These are phyloP conservation scores for Osmanthus fragrans DNA, from an alignment of 257 asterid species.

Conservation along the genomic window DNA sequence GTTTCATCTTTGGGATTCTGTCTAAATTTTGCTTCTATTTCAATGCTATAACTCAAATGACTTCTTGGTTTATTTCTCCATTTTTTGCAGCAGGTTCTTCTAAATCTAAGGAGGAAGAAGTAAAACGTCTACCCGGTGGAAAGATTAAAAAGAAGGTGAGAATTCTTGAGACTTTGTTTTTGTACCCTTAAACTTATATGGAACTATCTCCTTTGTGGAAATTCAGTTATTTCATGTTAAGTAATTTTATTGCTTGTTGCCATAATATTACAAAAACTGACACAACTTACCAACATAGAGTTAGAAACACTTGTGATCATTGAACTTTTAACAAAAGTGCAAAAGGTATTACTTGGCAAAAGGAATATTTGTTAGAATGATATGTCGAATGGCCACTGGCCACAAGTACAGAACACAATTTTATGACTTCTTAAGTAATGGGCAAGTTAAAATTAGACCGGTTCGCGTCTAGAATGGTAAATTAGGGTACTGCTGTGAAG, in stretches of 20 bases:
- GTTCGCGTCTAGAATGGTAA: background rate
- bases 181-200: slow-evolving; percentile 11
- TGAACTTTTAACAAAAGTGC: background rate
- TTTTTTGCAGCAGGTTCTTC: slow-evolving; percentile 66
- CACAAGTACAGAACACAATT: background rate
- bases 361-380: background rate
- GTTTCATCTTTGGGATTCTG: background rate
- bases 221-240: background rate
- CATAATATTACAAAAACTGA: background rate
- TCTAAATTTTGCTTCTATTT: slow-evolving; percentile 12
- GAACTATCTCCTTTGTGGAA: slow-evolving; percentile 8
- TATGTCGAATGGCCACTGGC: background rate
- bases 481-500: background rate
- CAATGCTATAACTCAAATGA: slow-evolving; percentile 5
- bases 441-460: background rate
- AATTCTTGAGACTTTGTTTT: background rate
- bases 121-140: slow-evolving; percentile 98
- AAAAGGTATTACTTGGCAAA: background rate
- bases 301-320: background rate
- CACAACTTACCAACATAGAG: background rate
- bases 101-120: slow-evolving; percentile 79
- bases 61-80: slow-evolving; percentile 17
- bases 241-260: background rate
- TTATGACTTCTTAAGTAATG: background rate
- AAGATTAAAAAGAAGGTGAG: slow-evolving; percentile 90